Base-by-base conservation (phyloP, 2,329 filamentous ascomycete species). In the Colletotrichum siamense region DNA sequence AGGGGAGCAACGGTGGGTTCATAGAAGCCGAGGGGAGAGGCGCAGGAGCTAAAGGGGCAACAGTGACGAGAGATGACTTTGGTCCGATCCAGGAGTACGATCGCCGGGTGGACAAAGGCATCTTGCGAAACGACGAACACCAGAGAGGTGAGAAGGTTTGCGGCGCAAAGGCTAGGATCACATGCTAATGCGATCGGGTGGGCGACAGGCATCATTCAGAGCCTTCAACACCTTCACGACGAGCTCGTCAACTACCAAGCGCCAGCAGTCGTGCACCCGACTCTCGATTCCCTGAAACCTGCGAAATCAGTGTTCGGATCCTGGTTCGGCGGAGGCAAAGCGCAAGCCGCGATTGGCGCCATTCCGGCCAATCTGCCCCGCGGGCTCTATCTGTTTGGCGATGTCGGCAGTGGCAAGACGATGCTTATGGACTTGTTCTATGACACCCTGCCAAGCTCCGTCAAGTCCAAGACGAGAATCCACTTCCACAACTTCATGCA, bases 401-500 rank as follows among this genome's bases (percentile, higher is more conserved):
- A 99, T 83, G 97, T 99, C 3, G 97, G 97, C 55, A 98, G 95
- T 81, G 97, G 97, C 77, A 99, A 99, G 89, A 99, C 97, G 4
- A 99, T 99, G 97, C 89, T 99, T 82, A 99, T 99, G 97, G 96
- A 99, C 83, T 89, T 99, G 66, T 98, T 99, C 85, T 98, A 96
- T 87, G 96, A 99, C 79, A 98, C 96, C 0, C 88, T 99, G 26
- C 97, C 97, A 0, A 84, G 88, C 18, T 94, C 94, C 76, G 96
- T 99, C 79, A 91, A 89, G 73, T 92, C 92, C 36, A 98, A 98
- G 87, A 98, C 94, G 63, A 91, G 97, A 64, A 98, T 99, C 82
- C 97, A 99, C 87, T 99, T 99, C 86, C 96, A 99, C 88, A 98
- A 98, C 84, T 99, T 99, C 88, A 99, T 99, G 97, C 97, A 99